phyloP scores from a whole-genome alignment of 2,329 filamentous ascomycete species.

The Pezicula rhizophila region DNA sequence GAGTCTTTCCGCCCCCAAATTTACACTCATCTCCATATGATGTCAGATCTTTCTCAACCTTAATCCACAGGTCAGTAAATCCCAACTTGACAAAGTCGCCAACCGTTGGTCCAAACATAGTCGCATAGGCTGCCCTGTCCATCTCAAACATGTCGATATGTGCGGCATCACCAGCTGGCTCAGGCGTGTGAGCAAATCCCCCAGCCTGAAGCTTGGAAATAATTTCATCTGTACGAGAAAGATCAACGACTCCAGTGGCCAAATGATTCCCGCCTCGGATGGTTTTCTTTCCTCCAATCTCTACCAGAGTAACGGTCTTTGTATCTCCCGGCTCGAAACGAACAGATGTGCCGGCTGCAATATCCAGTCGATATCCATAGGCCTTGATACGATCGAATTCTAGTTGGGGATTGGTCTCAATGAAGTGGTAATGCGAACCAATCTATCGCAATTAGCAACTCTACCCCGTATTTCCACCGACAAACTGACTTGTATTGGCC shows the following conservation, averaged over 20 bases:
- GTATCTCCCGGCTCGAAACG: constrained; percentile 91
- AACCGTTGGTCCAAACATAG: constrained; percentile 89
- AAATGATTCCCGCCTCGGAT: constrained; percentile 82
- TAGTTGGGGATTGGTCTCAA: constrained; percentile 87
- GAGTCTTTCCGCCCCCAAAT: constrained; percentile 89
- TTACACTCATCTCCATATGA: constrained; percentile 89
- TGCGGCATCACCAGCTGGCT: constrained; percentile 48
- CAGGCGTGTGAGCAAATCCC: constrained; percentile 72
- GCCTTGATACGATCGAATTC: constrained; percentile 79
- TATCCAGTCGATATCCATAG: constrained; percentile 83
- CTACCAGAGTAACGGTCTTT: constrained; percentile 83
- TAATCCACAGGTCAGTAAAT: constrained; percentile 81
- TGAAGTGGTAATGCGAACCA: constrained; percentile 93
- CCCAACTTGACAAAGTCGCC: constrained; percentile 81
- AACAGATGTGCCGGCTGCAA: constrained; percentile 84
- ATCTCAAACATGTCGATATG: constrained; percentile 61
- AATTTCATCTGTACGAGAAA: constrained; percentile 58
- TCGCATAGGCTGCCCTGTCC: constrained; percentile 70
- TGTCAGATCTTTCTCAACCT: constrained; percentile 81
- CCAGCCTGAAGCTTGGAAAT: constrained; percentile 59
- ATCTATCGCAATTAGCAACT: constrained; percentile 38
- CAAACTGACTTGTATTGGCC: constrained; percentile 71
- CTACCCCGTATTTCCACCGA: background rate
- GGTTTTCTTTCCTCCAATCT: constrained; percentile 74
- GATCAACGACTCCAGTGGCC: constrained; percentile 66